Evolutionary conservation across 2,329 filamentous ascomycete species (phyloP).

Genomic region (Alternaria arbusti): DNA sequence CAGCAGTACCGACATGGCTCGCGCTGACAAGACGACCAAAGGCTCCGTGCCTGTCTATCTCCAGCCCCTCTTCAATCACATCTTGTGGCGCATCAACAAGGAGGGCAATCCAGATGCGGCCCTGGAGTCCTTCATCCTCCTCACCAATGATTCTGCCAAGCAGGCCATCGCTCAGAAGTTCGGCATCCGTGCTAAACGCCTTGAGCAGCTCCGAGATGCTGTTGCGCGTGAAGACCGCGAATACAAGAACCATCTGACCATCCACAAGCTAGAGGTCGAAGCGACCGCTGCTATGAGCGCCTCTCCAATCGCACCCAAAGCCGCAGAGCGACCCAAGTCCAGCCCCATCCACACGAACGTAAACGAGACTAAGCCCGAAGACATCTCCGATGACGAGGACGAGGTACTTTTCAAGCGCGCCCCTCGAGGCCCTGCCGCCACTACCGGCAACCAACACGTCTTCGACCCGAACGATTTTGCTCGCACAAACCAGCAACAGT

Average conservation of each 20-base stretch:
- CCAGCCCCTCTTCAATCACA: conserved; percentile 59
- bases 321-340: conserved; percentile 35
- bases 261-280: conserved; percentile 47
- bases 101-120: conserved; percentile 56
- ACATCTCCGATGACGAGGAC: conserved; percentile 47
- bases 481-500: conserved; percentile 42
- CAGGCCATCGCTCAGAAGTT: conserved; percentile 56
- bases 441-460: conserved; percentile 42
- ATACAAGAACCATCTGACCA: conserved; percentile 49
- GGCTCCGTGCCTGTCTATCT: conserved; percentile 48
- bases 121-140: conserved; percentile 58
- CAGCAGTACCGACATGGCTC: conserved; percentile 35
- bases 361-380: conserved; percentile 22
- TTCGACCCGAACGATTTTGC: conserved; percentile 58
- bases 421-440: conserved; percentile 43
- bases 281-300: conserved; percentile 24
- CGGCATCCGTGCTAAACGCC: conserved; percentile 57
- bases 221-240: conserved; percentile 58
- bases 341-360: conserved; percentile 26
- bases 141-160: conserved; percentile 58
- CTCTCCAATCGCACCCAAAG: conserved; percentile 19
- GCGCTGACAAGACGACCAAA: conserved; percentile 35
- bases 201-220: conserved; percentile 58
- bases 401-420: conserved; percentile 48
- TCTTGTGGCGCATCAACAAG: conserved; percentile 59